Evolutionary conservation across 129 eudicot species (phyloP).

Genomic region (Tagetes erecta): DNA sequence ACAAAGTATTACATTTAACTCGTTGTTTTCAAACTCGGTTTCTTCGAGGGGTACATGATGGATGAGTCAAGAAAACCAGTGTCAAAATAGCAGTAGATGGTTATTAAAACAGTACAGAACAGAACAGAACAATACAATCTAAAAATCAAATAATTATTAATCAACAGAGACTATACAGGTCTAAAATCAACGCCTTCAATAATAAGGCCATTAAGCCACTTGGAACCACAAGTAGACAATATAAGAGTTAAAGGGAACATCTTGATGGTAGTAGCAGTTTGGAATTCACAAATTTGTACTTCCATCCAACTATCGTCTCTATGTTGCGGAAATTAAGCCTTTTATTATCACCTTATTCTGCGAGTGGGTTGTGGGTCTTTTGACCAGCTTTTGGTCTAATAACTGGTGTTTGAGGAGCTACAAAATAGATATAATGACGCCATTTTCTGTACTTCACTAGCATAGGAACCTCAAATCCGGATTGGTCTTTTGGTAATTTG

Average conservation of each 20-base stretch:
- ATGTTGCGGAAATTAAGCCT: slow-evolving; percentile 9
- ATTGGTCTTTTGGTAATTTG: neutral
- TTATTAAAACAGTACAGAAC: too few species aligned
- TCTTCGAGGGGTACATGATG: too few species aligned
- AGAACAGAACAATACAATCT: too few species aligned
- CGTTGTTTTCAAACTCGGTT: too few species aligned
- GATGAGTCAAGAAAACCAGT: too few species aligned
- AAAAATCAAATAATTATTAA: too few species aligned
- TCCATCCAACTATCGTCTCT: neutral
- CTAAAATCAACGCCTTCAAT: slow-evolving; percentile 11
- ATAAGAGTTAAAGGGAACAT: neutral
- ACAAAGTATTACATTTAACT: too few species aligned
- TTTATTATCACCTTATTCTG: slow-evolving; percentile 9
- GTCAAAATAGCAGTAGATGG: too few species aligned
- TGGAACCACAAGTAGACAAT: neutral
- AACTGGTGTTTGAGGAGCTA: neutral
- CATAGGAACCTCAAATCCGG: neutral
- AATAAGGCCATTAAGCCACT: neutral
- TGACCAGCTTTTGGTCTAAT: neutral
- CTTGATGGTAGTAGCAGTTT: neutral
- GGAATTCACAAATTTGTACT: neutral
- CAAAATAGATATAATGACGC: neutral
- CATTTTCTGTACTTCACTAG: neutral
- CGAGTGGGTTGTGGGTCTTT: slow-evolving; percentile 21
- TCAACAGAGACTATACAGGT: neutral